Conservation (phyloP, 352 stramenopile species). For the Lagenidium sp. region DNA sequence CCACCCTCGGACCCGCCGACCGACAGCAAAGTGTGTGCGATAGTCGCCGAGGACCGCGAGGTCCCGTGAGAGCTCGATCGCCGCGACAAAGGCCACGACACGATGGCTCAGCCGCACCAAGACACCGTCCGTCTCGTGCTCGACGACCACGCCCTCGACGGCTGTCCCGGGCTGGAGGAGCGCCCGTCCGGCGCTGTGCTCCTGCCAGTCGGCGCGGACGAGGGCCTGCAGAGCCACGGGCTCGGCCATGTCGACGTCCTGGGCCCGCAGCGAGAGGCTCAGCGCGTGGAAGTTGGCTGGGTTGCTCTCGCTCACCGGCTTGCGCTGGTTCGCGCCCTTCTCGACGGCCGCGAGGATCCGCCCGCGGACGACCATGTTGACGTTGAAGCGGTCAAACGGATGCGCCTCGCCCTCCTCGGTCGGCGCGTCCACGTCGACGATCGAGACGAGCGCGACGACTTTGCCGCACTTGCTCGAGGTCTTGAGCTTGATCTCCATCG, state of each 20-base stretch:
- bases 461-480: slow-evolving; percentile 66
- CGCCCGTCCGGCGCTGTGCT: slow-evolving; percentile 51
- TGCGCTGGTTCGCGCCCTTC: slow-evolving; percentile 83
- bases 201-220: slow-evolving; percentile 72
- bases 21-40: slow-evolving; percentile 61
- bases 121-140: slow-evolving; percentile 47
- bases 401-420: slow-evolving; percentile 28
- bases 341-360: slow-evolving; percentile 54
- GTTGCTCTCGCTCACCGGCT: slow-evolving; percentile 72
- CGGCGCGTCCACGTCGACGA: slow-evolving; percentile 71
- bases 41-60: slow-evolving; percentile 45
- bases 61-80: slow-evolving; percentile 62
- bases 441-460: slow-evolving; percentile 64
- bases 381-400: slow-evolving; percentile 73
- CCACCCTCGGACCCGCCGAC: slow-evolving; percentile 59
- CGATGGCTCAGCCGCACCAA: slow-evolving; percentile 64
- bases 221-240: slow-evolving; percentile 28
- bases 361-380: slow-evolving; percentile 61
- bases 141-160: slow-evolving; percentile 59
- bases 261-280: slow-evolving; percentile 53
- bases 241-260: slow-evolving; percentile 29
- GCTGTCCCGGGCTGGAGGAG: slow-evolving; percentile 50
- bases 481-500: slow-evolving; percentile 81
- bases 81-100: slow-evolving; percentile 52
- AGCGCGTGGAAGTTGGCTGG: slow-evolving; percentile 62